Evolutionary conservation across 352 stramenopile genomes (phyloP), one percentile per base, ranked within the genome.

Genomic region (Pythium vanterpoolii): DNA sequence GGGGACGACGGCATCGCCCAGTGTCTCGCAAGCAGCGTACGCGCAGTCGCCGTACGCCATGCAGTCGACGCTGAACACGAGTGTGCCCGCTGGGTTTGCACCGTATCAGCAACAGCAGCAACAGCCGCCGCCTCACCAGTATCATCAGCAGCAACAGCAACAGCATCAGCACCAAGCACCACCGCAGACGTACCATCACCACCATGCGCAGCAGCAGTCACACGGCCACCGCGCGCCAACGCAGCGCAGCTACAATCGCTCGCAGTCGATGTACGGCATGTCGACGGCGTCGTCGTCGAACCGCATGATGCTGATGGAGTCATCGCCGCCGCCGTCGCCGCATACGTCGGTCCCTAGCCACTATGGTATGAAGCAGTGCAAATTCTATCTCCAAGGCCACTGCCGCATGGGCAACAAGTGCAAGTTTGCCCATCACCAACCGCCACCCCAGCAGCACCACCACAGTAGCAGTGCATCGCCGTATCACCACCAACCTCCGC

Each of bases 361-460:
- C 43, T 61, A 62, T 23, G 38, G 51, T 14, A 38, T 68, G 7
- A 92, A 92, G 69, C 80, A 86, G 52, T 94, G 84, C 68, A 91
- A 92, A 64, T 94, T 92, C 53, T 94, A 87, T 56, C 56, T 87
- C 9, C 84, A 94, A 60, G 84, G 84, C 16, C 82, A 94, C 65
- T 94, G 84, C 48, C 82, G 84, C 36, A 91, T 94, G 82, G 84
- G 82, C 28, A 85, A 66, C 64, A 94, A 94, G 73, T 94, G 84
- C 65, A 91, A 90, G 68, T 94, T 92, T 58, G 76, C 80, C 38
- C 84, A 94, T 61, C 74, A 87, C 45, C 34, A 55, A 7, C 68
- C 71, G 10, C 34, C 34, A 18, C 11, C 34, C 31, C 34, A 40
- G 11, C 34, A 40, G 34, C 33, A 60, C 38, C 66, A 61, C 28